Conservation (phyloP, 257 asterid species). For the Ilex asprella region DNA sequence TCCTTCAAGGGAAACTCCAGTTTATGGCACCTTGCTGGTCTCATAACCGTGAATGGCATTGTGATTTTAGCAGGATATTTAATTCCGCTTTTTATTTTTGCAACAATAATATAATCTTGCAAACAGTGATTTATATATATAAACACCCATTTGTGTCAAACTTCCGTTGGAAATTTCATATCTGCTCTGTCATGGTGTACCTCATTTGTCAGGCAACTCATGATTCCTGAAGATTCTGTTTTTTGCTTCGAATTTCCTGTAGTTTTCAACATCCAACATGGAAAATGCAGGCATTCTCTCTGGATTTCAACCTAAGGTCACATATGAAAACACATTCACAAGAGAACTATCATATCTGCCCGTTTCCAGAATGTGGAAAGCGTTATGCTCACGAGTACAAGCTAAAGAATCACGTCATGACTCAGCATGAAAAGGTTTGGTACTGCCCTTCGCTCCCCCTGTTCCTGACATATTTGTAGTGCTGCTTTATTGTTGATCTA, state of each 20-base stretch:
- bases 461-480: not conserved
- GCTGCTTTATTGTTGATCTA: not conserved
- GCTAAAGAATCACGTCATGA: slow-evolving; percentile 76
- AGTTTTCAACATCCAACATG: not conserved
- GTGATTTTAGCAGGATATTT: too few relatives aligned
- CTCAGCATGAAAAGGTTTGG: slow-evolving; percentile 84
- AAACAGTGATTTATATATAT: too few relatives aligned
- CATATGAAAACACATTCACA: slow-evolving; percentile 99
- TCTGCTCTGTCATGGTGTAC: not conserved
- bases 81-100: too few relatives aligned
- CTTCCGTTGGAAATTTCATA: too few relatives aligned
- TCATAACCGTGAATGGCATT: too few relatives aligned
- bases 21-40: too few relatives aligned
- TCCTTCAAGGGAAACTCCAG: too few relatives aligned
- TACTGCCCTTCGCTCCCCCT: not conserved
- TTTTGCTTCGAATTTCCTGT: not conserved
- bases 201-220: too few relatives aligned
- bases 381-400: slow-evolving; percentile 97
- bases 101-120: too few relatives aligned
- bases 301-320: slow-evolving; percentile 94
- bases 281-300: slow-evolving; percentile 78
- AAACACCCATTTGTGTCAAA: too few relatives aligned
- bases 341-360: slow-evolving; percentile 96
- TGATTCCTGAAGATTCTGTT: not conserved
- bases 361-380: slow-evolving; percentile 92